Conservation (phyloP, 2,329 filamentous ascomycete genomes). For the Cadophora luteo-olivacea region DNA sequence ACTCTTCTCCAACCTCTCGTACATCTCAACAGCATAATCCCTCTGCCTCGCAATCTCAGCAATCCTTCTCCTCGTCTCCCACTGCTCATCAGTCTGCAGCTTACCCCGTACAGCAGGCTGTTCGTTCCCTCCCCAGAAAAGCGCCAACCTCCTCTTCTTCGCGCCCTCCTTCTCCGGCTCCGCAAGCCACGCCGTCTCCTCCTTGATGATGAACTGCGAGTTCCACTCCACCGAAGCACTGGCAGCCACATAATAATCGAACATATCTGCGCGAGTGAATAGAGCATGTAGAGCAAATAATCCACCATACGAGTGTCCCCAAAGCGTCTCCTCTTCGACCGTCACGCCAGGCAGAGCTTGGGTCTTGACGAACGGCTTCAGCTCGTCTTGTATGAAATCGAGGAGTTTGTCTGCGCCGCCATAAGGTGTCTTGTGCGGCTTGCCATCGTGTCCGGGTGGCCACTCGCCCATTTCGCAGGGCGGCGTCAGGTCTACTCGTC, state of each 20-base stretch:
- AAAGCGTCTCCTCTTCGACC: neutral
- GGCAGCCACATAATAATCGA: slow-evolving; percentile 16
- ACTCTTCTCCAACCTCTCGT: slow-evolving; percentile 4
- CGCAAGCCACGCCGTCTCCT: slow-evolving; percentile 6
- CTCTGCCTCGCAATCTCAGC: neutral
- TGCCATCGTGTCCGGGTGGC: slow-evolving; percentile 12
- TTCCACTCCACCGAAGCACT: slow-evolving; percentile 21
- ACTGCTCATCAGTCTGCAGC: slow-evolving; percentile 11
- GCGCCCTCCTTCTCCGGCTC: neutral
- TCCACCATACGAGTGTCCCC: slow-evolving; percentile 21
- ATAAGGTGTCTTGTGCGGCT: neutral
- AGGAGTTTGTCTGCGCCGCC: slow-evolving; percentile 19
- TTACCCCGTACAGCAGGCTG: slow-evolving; percentile 1
- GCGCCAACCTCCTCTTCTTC: slow-evolving; percentile 5
- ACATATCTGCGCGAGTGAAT: slow-evolving; percentile 17
- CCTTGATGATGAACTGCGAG: slow-evolving; percentile 5
- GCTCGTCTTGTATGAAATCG: slow-evolving; percentile 14
- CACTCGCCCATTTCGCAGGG: slow-evolving; percentile 8
- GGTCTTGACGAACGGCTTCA: slow-evolving; percentile 17
- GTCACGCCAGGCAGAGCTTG: neutral
- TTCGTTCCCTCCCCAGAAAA: slow-evolving; percentile 17
- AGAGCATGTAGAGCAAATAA: slow-evolving; percentile 14
- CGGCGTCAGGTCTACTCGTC: slow-evolving; percentile 8
- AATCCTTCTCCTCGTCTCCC: slow-evolving; percentile 7
- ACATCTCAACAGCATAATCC: slow-evolving; percentile 15